These are phyloP conservation scores for Barnettozyma sp. DNA, from an alignment of 805 yeast species.

Conservation along the genomic window DNA sequence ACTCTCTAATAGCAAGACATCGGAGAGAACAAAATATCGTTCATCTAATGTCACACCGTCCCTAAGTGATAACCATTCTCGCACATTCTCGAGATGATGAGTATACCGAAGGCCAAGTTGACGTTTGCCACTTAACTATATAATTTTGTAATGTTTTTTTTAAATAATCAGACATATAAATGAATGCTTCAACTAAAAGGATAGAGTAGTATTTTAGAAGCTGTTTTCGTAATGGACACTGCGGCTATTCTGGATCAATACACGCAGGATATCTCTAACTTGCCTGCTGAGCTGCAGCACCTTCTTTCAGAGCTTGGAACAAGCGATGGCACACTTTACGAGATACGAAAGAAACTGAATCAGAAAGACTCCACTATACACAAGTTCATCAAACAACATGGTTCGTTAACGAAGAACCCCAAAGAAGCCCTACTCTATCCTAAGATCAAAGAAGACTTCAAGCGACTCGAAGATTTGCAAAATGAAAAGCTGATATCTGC, in stretches of 20 bases:
- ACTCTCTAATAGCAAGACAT: background rate
- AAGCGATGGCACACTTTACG: slow-evolving; percentile 61
- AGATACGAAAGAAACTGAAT: slow-evolving; percentile 56
- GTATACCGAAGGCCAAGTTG: too few relatives aligned
- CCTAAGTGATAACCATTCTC: background rate
- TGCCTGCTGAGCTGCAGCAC: slow-evolving; percentile 82
- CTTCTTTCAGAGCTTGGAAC: slow-evolving; percentile 69
- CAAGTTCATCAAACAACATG: slow-evolving; percentile 75
- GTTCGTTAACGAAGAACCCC: slow-evolving; percentile 74
- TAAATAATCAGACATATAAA: background rate
- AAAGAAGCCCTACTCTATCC: slow-evolving; percentile 63
- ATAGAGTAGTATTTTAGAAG: background rate
- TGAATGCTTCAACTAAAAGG: background rate
- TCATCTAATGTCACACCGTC: background rate
- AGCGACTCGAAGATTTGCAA: slow-evolving; percentile 54
- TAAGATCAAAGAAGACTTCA: slow-evolving; percentile 64
- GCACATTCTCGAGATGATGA: slow-evolving; percentile 1
- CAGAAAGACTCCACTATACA: slow-evolving; percentile 75
- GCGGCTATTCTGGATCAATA: slow-evolving; percentile 75
- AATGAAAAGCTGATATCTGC: slow-evolving; percentile 73
- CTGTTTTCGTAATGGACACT: too few relatives aligned
- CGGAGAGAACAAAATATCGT: background rate
- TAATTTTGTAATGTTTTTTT: too few relatives aligned
- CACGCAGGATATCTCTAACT: slow-evolving; percentile 66
- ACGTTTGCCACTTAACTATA: too few relatives aligned